Percentiles rank a stretch among this genome's conserved stretches.
Conservation (phyloP, 306 rosid species). For the Pyrus bretschneideri region DNA sequence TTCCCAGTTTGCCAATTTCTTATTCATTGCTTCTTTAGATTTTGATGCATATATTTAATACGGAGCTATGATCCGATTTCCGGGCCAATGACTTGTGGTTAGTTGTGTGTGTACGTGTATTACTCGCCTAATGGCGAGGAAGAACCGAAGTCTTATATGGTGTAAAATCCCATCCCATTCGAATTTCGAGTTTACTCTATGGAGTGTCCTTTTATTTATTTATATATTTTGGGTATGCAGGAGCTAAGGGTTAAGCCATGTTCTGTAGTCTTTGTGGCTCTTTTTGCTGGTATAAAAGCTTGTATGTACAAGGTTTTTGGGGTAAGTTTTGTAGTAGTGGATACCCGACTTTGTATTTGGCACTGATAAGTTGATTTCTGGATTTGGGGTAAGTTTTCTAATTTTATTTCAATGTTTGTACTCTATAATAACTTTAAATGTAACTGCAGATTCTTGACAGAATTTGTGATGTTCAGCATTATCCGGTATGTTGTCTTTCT, state of each 20-base stretch:
- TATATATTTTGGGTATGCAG: constrained; percentile 38
- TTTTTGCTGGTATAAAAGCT: constrained; percentile 86
- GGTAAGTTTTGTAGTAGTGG: constrained; percentile 30
- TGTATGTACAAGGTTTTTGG: constrained; percentile 75
- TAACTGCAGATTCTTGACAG: constrained; percentile 74
- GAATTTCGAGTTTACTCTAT: constrained; percentile 6
- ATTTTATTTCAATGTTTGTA: not conserved
- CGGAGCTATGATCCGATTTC: not conserved
- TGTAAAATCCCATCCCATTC: not conserved
- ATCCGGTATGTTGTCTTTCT: constrained; percentile 44
- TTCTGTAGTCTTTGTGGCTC: constrained; percentile 72
- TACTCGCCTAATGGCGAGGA: no score
- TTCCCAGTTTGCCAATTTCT: not conserved
- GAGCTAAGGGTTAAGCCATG: constrained; percentile 61
- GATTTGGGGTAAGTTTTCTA: not conserved
- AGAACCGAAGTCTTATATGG: not conserved
- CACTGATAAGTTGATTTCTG: constrained; percentile 9
- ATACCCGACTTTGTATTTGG: constrained; percentile 4
- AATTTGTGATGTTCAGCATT: constrained; percentile 46
- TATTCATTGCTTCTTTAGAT: constrained; percentile 9
- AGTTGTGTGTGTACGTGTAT: no score
- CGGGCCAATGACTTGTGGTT: not conserved
- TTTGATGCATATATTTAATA: constrained; percentile 6
- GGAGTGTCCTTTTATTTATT: not conserved
- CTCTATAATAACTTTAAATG: constrained; percentile 7